A percentile compares a stretch with the other conserved stretches of the same genome.
phyloP scores from a whole-genome alignment of 1,284 basidiomycete species.

The Tilletia caries region DNA sequence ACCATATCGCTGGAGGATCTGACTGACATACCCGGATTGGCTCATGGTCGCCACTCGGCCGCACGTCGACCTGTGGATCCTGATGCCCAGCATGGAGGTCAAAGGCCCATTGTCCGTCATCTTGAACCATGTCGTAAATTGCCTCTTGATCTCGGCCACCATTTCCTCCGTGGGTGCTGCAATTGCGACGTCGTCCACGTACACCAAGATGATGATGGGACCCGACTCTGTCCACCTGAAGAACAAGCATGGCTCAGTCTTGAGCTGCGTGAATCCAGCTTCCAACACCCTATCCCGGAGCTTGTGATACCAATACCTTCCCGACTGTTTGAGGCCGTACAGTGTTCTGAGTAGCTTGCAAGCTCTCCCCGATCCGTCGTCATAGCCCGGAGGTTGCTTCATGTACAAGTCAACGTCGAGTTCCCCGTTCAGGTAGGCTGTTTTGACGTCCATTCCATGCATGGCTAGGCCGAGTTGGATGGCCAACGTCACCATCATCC shows the following conservation, averaged over 20 bases:
- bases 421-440: background rate
- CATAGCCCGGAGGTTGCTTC: background rate
- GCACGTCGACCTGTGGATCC: background rate
- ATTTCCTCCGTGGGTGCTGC: background rate
- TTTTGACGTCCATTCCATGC: background rate
- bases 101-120: background rate
- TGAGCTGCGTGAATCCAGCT: background rate
- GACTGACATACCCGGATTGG: background rate
- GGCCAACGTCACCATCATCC: background rate
- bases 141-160: background rate
- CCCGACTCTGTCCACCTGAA: background rate
- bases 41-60: background rate
- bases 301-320: background rate
- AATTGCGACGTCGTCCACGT: background rate
- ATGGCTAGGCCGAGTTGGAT: background rate
- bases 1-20: background rate
- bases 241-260: background rate
- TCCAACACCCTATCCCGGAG: background rate
- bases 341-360: background rate
- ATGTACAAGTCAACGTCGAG: background rate
- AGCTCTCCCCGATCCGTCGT: background rate
- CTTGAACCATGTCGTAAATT: background rate
- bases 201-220: background rate
- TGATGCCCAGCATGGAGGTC: background rate
- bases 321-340: background rate